These are phyloP conservation scores for Lactarius vividus DNA, from an alignment of 768 basidiomycete genomes.

Conservation along the genomic window DNA sequence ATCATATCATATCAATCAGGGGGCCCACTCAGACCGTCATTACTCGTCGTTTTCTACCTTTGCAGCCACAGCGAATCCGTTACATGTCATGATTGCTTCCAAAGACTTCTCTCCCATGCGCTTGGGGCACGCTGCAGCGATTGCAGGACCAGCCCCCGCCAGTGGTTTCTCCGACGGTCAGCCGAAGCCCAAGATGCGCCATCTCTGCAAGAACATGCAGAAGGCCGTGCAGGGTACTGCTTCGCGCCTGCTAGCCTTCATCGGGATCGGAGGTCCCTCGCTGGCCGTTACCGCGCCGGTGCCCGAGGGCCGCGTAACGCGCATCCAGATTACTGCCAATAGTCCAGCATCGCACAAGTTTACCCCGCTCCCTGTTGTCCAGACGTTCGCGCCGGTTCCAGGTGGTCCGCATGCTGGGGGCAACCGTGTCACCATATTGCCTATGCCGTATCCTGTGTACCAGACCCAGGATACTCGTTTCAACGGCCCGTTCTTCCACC, in stretches of 20 bases:
- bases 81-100: slow-evolving; percentile 14
- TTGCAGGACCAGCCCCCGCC: neutral
- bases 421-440: neutral
- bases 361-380: neutral
- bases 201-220: slow-evolving; percentile 27
- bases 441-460: slow-evolving; percentile 11
- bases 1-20: slow-evolving; percentile 3
- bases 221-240: slow-evolving; percentile 15
- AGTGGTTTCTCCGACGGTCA: neutral
- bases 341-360: neutral
- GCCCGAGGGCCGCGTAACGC: slow-evolving; percentile 3
- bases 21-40: too few relatives aligned
- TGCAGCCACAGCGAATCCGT: slow-evolving; percentile 20
- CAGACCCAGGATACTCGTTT: slow-evolving; percentile 32
- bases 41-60: neutral
- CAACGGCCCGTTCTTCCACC: slow-evolving; percentile 32
- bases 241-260: slow-evolving; percentile 15
- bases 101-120: slow-evolving; percentile 20
- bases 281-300: slow-evolving; percentile 2
- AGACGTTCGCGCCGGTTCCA: neutral
- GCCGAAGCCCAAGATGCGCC: slow-evolving; percentile 22
- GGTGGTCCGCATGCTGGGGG: neutral
- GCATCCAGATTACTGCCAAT: slow-evolving; percentile 4
- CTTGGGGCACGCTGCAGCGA: slow-evolving; percentile 22
- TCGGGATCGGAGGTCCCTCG: slow-evolving; percentile 15